Percentiles rank a stretch among this genome's conserved stretches.
Conservation (phyloP, 371 early-diverging fungal genomes). For the Haplosporangium sp. region DNA sequence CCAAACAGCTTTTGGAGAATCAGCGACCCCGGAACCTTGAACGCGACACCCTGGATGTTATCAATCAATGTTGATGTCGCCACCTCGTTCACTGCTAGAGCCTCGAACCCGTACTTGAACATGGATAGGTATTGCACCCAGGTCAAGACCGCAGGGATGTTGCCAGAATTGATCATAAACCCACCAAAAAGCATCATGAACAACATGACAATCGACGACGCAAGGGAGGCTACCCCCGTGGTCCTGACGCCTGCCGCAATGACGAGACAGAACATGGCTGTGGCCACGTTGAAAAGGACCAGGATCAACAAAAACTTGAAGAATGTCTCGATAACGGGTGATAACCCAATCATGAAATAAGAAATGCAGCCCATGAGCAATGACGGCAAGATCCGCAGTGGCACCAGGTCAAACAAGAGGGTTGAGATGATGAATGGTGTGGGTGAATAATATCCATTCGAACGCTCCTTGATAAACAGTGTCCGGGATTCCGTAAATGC, state of each 20-base stretch:
- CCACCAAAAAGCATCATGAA: constrained; percentile 94
- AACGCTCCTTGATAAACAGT: constrained; percentile 85
- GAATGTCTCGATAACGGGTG: constrained; percentile 73
- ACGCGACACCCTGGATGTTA: constrained; percentile 21
- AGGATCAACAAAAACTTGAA: constrained; percentile 86
- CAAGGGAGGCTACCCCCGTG: constrained; percentile 82
- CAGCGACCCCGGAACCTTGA: constrained; percentile 54
- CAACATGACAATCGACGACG: constrained; percentile 83
- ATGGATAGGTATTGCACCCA: constrained; percentile 72
- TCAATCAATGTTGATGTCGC: constrained; percentile 30
- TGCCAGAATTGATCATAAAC: constrained; percentile 83
- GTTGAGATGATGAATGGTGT: constrained; percentile 81
- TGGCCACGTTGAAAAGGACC: constrained; percentile 87
- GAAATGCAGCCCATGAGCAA: constrained; percentile 84
- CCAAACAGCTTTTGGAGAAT: constrained; percentile 60
- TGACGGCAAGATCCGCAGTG: constrained; percentile 86
- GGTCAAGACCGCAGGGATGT: constrained; percentile 63
- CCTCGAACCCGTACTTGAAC: constrained; percentile 71
- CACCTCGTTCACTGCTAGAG: constrained; percentile 62
- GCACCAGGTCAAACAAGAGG: constrained; percentile 84
- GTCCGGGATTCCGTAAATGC: constrained; percentile 79
- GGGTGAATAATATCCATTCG: constrained; percentile 88
- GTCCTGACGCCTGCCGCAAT: constrained; percentile 83
- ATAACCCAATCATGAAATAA: constrained; percentile 90
- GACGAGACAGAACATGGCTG: constrained; percentile 83